Percentiles rank a stretch among this genome's conserved stretches.
Evolutionary conservation across 148 eudicot genomes (phyloP).

Genomic region (Vaccinium macrocarpon): DNA sequence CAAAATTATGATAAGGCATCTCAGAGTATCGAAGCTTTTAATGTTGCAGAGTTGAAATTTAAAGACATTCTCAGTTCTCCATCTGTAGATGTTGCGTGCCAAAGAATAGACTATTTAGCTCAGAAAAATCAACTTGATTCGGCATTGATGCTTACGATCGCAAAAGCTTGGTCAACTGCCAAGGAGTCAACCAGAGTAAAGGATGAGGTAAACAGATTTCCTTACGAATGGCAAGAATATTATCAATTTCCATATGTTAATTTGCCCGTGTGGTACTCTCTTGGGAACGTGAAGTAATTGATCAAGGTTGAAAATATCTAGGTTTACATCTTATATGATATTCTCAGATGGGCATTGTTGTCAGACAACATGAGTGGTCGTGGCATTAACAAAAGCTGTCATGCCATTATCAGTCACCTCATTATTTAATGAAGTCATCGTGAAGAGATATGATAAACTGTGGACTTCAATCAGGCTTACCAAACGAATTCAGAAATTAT

Average conservation of each 20-base stretch:
- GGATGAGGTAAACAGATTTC: conserved; percentile 60
- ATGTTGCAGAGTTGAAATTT: conserved; percentile 80
- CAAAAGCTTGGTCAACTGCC: conserved; percentile 94
- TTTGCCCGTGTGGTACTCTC: not conserved
- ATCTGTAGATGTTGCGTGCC: conserved; percentile 72
- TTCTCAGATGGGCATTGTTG: no score
- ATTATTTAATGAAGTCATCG: not conserved
- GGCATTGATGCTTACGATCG: conserved; percentile 66
- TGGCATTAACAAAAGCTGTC: no score
- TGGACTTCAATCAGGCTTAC: not conserved
- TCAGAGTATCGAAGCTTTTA: conserved; percentile 69
- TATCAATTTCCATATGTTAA: not conserved
- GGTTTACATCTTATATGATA: not conserved
- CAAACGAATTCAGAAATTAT: not conserved
- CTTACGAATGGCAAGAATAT: conserved; percentile 3
- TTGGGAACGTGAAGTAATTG: conserved; percentile 4
- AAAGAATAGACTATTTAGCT: conserved; percentile 80
- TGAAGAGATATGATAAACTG: not conserved
- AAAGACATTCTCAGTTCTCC: conserved; percentile 91
- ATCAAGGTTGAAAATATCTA: not conserved
- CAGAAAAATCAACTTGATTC: conserved; percentile 88
- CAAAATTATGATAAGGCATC: conserved; percentile 75
- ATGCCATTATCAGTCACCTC: no score
- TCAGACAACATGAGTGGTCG: no score
- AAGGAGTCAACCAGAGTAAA: conserved; percentile 80